Conservation (phyloP, 768 basidiomycete genomes). For the Boletus sp. region DNA sequence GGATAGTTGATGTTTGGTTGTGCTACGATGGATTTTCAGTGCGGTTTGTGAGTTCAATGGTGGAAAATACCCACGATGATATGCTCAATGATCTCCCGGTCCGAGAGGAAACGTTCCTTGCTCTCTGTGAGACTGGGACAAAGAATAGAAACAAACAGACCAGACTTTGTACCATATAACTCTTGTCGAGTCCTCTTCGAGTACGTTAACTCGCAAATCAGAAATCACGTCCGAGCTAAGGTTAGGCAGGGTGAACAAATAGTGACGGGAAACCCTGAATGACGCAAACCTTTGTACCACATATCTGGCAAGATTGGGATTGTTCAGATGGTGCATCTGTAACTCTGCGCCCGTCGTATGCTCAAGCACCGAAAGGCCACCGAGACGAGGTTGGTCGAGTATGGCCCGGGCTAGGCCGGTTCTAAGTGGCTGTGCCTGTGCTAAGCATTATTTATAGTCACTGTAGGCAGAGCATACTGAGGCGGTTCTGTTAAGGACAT, state of each 20-base stretch:
- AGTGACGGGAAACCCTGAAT: neutral
- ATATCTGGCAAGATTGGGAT: conserved; percentile 31
- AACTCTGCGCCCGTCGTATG: neutral
- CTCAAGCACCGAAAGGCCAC: neutral
- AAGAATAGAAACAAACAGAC: neutral
- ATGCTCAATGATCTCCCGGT: conserved; percentile 74
- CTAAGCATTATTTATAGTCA: neutral
- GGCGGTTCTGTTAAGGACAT: too few relatives aligned
- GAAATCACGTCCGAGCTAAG: conserved; percentile 69
- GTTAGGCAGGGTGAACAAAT: neutral
- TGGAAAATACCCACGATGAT: conserved; percentile 50
- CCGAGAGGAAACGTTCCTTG: conserved; percentile 71
- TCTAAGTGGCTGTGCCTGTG: conserved; percentile 17
- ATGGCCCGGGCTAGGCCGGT: neutral
- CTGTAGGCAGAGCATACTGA: too few relatives aligned
- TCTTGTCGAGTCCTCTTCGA: conserved; percentile 51
- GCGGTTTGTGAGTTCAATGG: neutral
- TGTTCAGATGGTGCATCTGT: conserved; percentile 22
- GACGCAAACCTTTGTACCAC: conserved; percentile 30
- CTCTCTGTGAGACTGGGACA: conserved; percentile 10
- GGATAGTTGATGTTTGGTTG: conserved; percentile 58
- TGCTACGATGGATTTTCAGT: conserved; percentile 41
- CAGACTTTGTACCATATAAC: conserved; percentile 75
- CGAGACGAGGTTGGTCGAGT: conserved; percentile 5
- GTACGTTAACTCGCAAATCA: conserved; percentile 65